Evolutionary conservation across 148 eudicot species (phyloP).

Genomic region (Camellia lanceoleosa): DNA sequence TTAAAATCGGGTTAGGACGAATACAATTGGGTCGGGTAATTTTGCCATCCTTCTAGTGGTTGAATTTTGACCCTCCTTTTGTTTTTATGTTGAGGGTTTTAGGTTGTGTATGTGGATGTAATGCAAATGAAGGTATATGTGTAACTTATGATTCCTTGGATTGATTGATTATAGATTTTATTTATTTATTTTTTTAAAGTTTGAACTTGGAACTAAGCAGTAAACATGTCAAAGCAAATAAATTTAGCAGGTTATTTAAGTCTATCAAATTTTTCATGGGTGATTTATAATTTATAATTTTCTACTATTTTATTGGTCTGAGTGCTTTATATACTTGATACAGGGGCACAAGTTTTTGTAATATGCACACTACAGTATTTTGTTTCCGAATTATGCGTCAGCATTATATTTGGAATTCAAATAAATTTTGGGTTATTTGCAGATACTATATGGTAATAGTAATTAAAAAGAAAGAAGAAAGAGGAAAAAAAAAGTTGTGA

Average conservation of each 20-base stretch:
- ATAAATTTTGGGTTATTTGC: background rate
- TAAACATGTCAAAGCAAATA: background rate
- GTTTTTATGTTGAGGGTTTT: background rate
- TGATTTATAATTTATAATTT: background rate
- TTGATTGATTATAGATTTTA: background rate
- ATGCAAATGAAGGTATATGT: constrained; percentile 6
- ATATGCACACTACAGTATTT: background rate
- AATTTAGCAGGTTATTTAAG: background rate
- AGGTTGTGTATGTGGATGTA: background rate
- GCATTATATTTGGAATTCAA: too few relatives aligned
- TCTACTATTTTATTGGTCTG: background rate
- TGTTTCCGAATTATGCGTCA: background rate
- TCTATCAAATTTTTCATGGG: background rate
- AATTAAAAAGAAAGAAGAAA: too few relatives aligned
- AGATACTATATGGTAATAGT: background rate
- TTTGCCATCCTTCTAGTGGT: background rate
- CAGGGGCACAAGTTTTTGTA: background rate
- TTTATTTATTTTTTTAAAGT: background rate
- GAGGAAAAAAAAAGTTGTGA: too few relatives aligned
- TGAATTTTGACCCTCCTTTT: background rate
- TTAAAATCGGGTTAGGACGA: too few relatives aligned
- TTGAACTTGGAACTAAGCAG: background rate
- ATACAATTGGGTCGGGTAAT: too few relatives aligned
- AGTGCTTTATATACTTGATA: background rate
- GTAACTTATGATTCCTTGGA: background rate